These are phyloP conservation scores for Talaromyces sp. DNA, from an alignment of 2,329 filamentous ascomycete genomes.

Conservation along the genomic window DNA sequence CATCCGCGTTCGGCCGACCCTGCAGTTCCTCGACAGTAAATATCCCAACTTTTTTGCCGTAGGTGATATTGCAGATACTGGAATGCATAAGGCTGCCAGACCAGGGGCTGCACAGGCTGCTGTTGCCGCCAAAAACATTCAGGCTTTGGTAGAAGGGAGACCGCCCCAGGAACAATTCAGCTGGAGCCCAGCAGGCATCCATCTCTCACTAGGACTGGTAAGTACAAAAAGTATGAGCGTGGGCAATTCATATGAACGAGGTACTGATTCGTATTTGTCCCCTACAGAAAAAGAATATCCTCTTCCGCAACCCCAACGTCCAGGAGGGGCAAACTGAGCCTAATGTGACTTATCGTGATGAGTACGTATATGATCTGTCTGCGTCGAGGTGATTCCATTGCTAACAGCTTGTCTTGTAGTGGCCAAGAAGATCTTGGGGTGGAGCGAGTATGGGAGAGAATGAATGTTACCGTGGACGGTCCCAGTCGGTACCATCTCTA, in stretches of 20 bases:
- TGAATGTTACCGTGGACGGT: constrained; percentile 29
- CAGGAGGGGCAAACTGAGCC: constrained; percentile 36
- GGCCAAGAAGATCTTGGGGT: constrained; percentile 39
- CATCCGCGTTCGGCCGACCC: constrained; percentile 32
- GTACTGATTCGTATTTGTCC: neutral
- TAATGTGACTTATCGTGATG: constrained; percentile 29
- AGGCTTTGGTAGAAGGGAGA: constrained; percentile 31
- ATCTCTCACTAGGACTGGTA: constrained; percentile 36
- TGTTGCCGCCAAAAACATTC: constrained; percentile 34
- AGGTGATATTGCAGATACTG: constrained; percentile 37
- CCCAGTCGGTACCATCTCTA: constrained; percentile 36
- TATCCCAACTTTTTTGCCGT: constrained; percentile 35
- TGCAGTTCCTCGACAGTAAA: constrained; percentile 32
- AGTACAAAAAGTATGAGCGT: constrained; percentile 15
- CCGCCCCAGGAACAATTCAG: constrained; percentile 26
- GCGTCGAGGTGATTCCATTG: neutral
- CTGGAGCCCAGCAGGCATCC: constrained; percentile 32
- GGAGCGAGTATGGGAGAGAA: constrained; percentile 35
- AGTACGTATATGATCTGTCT: constrained; percentile 27
- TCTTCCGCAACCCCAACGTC: constrained; percentile 37
- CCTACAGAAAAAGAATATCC: constrained; percentile 35
- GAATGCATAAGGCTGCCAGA: constrained; percentile 34
- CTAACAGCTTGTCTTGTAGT: constrained; percentile 24
- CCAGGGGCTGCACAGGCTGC: constrained; percentile 32
- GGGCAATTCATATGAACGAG: neutral